A percentile compares a stretch with the other conserved stretches of the same genome.
Evolutionary conservation across 352 stramenopile species (phyloP).

Genomic region (Phytopythium vexans): DNA sequence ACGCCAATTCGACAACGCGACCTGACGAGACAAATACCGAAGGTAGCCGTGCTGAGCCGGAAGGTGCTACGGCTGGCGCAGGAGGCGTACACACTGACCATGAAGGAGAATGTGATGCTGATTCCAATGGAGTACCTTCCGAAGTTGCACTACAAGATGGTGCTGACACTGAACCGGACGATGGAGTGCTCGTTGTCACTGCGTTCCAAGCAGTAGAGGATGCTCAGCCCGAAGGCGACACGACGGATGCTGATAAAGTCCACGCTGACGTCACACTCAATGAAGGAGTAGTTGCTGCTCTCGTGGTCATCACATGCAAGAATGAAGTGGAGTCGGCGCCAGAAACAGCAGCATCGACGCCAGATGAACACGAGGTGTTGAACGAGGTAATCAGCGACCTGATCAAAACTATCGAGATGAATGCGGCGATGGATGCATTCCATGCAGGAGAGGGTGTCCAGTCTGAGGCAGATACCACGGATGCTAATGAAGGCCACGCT

Average conservation of each 20-base stretch:
- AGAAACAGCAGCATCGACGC: too few relatives aligned
- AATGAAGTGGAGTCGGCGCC: too few relatives aligned
- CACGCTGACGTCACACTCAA: slow-evolving; percentile 2
- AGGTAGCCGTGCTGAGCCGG: too few relatives aligned
- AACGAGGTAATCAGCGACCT: background rate
- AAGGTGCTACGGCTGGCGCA: too few relatives aligned
- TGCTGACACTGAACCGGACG: too few relatives aligned
- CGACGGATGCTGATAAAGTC: slow-evolving; percentile 2
- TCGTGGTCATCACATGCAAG: too few relatives aligned
- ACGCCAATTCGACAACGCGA: background rate
- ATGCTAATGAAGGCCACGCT: background rate
- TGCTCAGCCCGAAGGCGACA: slow-evolving; percentile 4
- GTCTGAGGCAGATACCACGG: background rate
- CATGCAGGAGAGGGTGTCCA: background rate
- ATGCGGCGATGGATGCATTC: background rate
- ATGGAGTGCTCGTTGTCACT: too few relatives aligned
- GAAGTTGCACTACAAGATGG: too few relatives aligned
- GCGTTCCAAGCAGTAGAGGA: slow-evolving; percentile 17
- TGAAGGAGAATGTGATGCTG: too few relatives aligned
- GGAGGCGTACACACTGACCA: too few relatives aligned
- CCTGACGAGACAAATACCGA: too few relatives aligned
- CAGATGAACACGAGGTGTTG: background rate
- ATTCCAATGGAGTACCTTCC: too few relatives aligned
- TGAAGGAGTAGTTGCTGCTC: background rate
- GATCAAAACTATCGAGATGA: background rate